Evolutionary conservation across 208 protist species (phyloP).

Genomic region (Wallacemonas sp.): DNA sequence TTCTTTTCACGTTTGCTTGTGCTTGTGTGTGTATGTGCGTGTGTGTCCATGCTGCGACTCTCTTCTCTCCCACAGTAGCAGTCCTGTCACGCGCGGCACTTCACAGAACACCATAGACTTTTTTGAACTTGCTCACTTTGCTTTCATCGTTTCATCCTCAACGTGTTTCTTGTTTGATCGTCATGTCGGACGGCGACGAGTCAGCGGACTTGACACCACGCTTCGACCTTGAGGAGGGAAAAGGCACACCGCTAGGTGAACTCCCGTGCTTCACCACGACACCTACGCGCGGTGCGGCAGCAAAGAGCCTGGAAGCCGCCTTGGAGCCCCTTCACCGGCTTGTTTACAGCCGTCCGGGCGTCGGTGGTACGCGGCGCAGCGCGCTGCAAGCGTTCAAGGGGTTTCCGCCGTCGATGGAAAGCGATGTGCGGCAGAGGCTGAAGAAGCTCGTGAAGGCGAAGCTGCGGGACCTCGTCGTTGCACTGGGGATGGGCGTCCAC

Average conservation of each 20-base stretch:
- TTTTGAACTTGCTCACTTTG: slow-evolving; percentile 7
- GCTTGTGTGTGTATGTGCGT: no score
- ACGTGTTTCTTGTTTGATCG: slow-evolving; percentile 13
- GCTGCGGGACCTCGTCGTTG: slow-evolving; percentile 47
- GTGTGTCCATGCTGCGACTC: no score
- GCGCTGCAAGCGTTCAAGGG: slow-evolving; percentile 64
- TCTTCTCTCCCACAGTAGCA: no score
- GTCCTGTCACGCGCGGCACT: no score
- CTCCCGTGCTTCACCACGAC: slow-evolving; percentile 47
- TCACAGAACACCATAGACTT: no score
- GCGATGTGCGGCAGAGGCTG: slow-evolving; percentile 34
- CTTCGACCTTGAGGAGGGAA: slow-evolving; percentile 53
- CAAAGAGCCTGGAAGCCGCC: slow-evolving; percentile 37
- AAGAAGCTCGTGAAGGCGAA: slow-evolving; percentile 48
- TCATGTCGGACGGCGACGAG: slow-evolving; percentile 8
- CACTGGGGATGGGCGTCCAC: slow-evolving; percentile 40
- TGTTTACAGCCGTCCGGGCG: slow-evolving; percentile 59
- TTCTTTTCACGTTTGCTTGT: no score
- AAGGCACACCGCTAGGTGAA: slow-evolving; percentile 39
- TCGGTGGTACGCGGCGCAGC: slow-evolving; percentile 32
- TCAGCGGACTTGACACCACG: slow-evolving; percentile 6
- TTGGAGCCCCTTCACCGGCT: slow-evolving; percentile 74
- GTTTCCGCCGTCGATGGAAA: slow-evolving; percentile 37
- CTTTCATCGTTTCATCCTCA: slow-evolving; percentile 2
- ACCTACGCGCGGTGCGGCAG: slow-evolving; percentile 24